phyloP scores from a whole-genome alignment of 2,329 filamentous ascomycete species.

The Aureobasidium zeae region DNA sequence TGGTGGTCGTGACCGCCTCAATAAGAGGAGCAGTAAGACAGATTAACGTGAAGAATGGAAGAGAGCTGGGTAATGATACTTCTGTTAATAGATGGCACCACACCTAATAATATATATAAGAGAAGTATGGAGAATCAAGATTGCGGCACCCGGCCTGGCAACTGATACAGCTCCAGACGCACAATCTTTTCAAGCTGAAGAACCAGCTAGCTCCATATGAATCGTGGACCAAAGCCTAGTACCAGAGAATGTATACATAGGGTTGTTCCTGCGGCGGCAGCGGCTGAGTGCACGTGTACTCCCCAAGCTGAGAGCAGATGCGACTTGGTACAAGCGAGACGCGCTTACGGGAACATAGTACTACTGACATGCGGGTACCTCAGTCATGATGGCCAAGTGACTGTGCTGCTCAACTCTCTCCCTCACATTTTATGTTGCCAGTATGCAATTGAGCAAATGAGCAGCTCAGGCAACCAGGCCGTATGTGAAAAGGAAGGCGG shows the following conservation, averaged over 20 bases:
- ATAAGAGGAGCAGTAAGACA: neutral
- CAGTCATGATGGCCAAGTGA: neutral
- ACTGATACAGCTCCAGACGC: neutral
- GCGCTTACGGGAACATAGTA: neutral
- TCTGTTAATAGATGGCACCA: too few species aligned
- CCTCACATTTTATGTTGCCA: too few species aligned
- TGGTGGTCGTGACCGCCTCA: conserved; percentile 5
- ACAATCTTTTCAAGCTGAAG: neutral
- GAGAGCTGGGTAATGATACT: too few species aligned
- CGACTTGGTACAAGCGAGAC: neutral
- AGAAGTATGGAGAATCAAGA: neutral
- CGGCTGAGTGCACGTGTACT: neutral
- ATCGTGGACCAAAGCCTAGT: neutral
- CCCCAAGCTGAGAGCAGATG: neutral
- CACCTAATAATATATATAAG: neutral
- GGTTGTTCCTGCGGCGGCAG: neutral
- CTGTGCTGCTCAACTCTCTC: too few species aligned
- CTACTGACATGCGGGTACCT: neutral
- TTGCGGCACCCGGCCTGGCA: neutral
- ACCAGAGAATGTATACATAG: neutral
- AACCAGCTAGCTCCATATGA: neutral
- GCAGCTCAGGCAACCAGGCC: too few species aligned
- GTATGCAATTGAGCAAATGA: too few species aligned
- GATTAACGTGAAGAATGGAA: neutral
- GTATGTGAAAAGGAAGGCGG: too few species aligned